These are phyloP conservation scores for Pyracantha coccinea DNA, from an alignment of 331 rosid genomes.

Conservation along the genomic window DNA sequence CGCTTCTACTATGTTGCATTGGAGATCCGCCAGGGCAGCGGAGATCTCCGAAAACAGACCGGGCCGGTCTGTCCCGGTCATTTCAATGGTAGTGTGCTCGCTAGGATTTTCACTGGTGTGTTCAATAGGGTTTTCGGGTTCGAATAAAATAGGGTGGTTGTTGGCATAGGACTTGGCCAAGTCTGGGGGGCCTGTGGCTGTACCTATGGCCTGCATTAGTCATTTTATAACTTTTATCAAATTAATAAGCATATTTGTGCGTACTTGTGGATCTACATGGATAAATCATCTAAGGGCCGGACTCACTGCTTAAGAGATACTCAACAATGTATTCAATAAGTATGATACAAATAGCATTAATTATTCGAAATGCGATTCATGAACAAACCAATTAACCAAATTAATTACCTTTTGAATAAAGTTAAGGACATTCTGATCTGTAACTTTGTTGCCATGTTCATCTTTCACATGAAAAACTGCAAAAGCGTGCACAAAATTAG, in stretches of 20 bases:
- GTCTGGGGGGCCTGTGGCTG: constrained; percentile 27
- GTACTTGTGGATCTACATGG: too few species aligned
- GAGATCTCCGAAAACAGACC: constrained; percentile 65
- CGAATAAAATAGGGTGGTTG: constrained; percentile 3
- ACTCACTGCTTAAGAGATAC: too few species aligned
- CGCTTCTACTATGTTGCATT: constrained; percentile 54
- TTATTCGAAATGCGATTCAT: neutral
- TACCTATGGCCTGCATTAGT: constrained; percentile 42
- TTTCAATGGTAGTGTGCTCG: constrained; percentile 48
- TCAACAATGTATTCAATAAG: too few species aligned
- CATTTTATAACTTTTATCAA: neutral
- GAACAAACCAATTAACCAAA: neutral
- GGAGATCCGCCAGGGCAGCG: constrained; percentile 54
- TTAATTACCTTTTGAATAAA: constrained; percentile 38
- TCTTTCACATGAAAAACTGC: constrained; percentile 69
- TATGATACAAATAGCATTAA: too few species aligned
- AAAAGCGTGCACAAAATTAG: neutral
- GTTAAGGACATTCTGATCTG: constrained; percentile 40
- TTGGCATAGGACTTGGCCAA: constrained; percentile 20
- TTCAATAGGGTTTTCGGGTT: constrained; percentile 10
- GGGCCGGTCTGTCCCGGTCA: constrained; percentile 56
- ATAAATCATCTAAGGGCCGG: too few species aligned
- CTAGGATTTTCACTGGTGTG: constrained; percentile 23
- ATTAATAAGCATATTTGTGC: too few species aligned
- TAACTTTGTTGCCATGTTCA: constrained; percentile 48